Evolutionary conservation across 192 early-diverging fungal species (phyloP), one percentile per base, ranked within the genome.

Genomic region (Coemansia sp.): DNA sequence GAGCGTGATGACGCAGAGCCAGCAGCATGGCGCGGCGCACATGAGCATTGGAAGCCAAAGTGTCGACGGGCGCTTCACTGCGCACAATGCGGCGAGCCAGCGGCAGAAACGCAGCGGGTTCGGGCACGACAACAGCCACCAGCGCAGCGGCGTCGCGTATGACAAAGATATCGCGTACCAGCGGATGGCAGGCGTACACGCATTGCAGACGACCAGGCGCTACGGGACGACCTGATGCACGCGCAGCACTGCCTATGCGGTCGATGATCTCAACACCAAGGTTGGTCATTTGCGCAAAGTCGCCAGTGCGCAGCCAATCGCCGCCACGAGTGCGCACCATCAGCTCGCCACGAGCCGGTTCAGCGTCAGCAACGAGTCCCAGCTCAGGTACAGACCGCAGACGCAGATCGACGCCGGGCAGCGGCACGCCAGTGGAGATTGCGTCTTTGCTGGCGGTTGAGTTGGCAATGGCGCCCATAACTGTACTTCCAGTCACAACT

Each of bases 281-380:
- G 5, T 82, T 82, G 69, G 93, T 91, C 75, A 89, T 84, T 55
- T 81, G 73, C 59, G 91, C 92, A 69, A 97, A 89, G 75, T 97
- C 95, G 31, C 95, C 95, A 46, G 90, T 91, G 66, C 85, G 79
- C 42, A 85, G 81, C 93, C 91, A 96, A 90, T 92, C 66, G 94
- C 91, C 83, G 51, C 74, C 81, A 34, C 82, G 37, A n/a, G 93
- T 93, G 31, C 91, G 88, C 37, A 92, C 74, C 75, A 89, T 89
- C 55, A 98, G 87, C 74, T 98, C 96, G 52, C 96, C 94, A 36
- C 96, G 87, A 31, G 94, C 86, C 28, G 92, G 91, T 52, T 87
- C 85, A 66, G 92, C 88, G 31, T 80, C 85, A 1, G 89, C 85
- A 20, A 81, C 76, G 69, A 95, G 95, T 51, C 88, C 87, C 89